A percentile compares a stretch with the other conserved stretches of the same genome.
Conservation (phyloP, 2,329 filamentous ascomycete species). For the Colletotrichum tabaci region DNA sequence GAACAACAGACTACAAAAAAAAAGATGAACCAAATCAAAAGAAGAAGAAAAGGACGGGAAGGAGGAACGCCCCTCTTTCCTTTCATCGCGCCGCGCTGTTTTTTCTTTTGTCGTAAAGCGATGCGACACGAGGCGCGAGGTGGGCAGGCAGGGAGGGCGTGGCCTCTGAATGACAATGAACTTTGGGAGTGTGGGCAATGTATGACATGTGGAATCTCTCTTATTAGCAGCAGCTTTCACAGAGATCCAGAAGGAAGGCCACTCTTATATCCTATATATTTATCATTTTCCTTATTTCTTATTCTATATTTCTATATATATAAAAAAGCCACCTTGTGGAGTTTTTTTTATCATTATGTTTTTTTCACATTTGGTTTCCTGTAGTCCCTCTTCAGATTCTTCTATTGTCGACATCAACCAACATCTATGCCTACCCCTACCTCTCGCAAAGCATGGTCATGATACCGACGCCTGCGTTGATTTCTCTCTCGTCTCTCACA, state of each 20-base stretch:
- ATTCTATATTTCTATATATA: conserved; percentile 33
- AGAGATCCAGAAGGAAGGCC: conserved; percentile 33
- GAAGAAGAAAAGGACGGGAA: conserved; percentile 16
- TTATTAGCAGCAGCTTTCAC: conserved; percentile 6
- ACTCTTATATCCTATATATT: conserved; percentile 38
- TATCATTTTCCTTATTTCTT: conserved; percentile 40
- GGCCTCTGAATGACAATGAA: conserved; percentile 33
- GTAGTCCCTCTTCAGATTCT: conserved; percentile 21
- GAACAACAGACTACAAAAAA: neutral
- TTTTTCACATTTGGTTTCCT: conserved; percentile 5
- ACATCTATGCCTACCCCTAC: neutral
- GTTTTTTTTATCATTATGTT: neutral
- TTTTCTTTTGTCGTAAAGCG: too few species aligned
- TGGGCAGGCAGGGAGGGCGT: neutral
- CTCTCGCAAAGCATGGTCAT: conserved; percentile 35
- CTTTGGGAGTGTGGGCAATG: conserved; percentile 36
- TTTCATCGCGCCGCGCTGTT: too few species aligned
- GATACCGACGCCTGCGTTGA: conserved; percentile 34
- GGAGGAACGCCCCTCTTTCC: neutral
- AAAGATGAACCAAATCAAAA: neutral
- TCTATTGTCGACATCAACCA: conserved; percentile 1
- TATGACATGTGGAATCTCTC: conserved; percentile 33
- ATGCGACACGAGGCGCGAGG: neutral
- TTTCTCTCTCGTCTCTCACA: neutral
- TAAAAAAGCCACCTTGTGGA: neutral